Conservation (phyloP, 2,329 filamentous ascomycete genomes). For the Monascus ruber region DNA sequence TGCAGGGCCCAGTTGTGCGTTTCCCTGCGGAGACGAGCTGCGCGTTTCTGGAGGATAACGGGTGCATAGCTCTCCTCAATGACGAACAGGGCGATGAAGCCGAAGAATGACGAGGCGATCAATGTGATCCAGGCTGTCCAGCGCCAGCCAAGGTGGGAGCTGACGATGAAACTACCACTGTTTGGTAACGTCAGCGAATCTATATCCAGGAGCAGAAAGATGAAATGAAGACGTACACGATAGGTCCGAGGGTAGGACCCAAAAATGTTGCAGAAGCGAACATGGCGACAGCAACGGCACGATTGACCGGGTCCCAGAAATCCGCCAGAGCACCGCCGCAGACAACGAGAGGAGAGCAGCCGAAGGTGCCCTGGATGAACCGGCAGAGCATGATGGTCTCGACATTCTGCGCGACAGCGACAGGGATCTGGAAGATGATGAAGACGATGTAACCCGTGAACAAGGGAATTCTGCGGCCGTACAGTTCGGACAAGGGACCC, state of each 20-base stretch:
- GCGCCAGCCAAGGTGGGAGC: conserved; percentile 43
- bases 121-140: conserved; percentile 48
- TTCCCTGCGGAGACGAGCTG: conserved; percentile 35
- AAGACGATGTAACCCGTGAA: conserved; percentile 40
- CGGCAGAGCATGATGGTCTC: conserved; percentile 44
- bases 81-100: conserved; percentile 31
- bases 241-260: conserved; percentile 39
- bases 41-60: conserved; percentile 38
- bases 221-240: conserved; percentile 23
- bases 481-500: conserved; percentile 37
- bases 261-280: conserved; percentile 38
- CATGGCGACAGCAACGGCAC: conserved; percentile 36
- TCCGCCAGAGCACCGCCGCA: conserved; percentile 40
- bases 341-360: conserved; percentile 39
- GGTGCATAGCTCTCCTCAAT: conserved; percentile 42
- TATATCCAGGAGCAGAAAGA: not conserved
- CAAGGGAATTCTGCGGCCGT: conserved; percentile 39
- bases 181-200: not conserved
- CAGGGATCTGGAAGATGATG: conserved; percentile 44
- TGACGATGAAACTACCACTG: conserved; percentile 38
- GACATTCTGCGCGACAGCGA: conserved; percentile 43
- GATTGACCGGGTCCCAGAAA: conserved; percentile 37
- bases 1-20: conserved; percentile 39
- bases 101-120: conserved; percentile 36
- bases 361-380: conserved; percentile 45